Conservation (phyloP, 2,329 filamentous ascomycete genomes). For the Juglanconis juglandina region DNA sequence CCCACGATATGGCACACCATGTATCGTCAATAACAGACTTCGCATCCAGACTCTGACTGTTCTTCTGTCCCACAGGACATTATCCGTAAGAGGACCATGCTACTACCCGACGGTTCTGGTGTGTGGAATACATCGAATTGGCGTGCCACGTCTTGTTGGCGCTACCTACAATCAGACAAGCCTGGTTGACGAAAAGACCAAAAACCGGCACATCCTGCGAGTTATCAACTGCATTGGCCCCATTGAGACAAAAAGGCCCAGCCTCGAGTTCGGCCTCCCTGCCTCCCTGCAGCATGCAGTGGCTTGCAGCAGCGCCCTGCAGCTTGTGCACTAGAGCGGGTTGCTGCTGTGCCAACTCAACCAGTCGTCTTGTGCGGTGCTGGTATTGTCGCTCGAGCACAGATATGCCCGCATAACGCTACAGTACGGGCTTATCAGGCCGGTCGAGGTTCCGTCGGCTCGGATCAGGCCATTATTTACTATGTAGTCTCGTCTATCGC, state of each 20-base stretch:
- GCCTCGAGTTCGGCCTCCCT: constrained; percentile 14
- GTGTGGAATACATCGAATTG: not conserved
- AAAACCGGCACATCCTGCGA: constrained; percentile 5
- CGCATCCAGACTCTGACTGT: not conserved
- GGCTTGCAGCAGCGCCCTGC: constrained; percentile 19
- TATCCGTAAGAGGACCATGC: not conserved
- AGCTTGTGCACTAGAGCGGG: constrained; percentile 13
- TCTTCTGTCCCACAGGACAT: not conserved
- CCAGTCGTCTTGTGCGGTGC: constrained; percentile 8
- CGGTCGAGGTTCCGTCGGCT: constrained; percentile 2
- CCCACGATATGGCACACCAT: not conserved
- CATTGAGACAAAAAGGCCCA: constrained; percentile 6
- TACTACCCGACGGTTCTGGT: not conserved
- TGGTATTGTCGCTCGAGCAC: constrained; percentile 9
- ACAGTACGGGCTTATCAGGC: constrained; percentile 6
- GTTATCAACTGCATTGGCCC: constrained; percentile 17
- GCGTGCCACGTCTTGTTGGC: not conserved
- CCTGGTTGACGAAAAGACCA: not conserved
- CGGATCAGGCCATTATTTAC: not conserved
- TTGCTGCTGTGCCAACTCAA: constrained; percentile 1
- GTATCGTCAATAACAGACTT: not conserved
- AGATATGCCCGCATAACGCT: constrained; percentile 15
- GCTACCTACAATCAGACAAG: not conserved
- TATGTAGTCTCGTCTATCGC: not conserved
- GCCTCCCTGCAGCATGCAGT: constrained; percentile 27